phyloP scores from a whole-genome alignment of 371 early-diverging fungal species.

The Catenaria anguillulae region DNA sequence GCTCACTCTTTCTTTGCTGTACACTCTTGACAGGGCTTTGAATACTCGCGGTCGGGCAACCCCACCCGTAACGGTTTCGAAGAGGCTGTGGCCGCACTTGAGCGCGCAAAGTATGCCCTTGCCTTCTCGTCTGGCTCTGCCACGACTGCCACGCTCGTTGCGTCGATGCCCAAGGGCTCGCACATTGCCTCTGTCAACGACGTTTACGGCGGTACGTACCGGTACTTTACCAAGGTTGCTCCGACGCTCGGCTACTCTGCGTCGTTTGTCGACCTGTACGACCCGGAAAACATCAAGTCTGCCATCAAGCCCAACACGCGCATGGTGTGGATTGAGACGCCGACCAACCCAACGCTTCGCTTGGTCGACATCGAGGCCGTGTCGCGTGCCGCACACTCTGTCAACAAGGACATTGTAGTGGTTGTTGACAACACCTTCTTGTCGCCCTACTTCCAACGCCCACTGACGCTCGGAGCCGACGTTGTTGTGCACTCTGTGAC shows the following conservation, averaged over 20 bases:
- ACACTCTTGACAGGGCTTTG: too few relatives aligned
- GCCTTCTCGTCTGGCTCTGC: conserved; percentile 93
- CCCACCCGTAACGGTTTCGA: conserved; percentile 86
- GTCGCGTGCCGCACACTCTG: conserved; percentile 58
- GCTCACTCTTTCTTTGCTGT: too few relatives aligned
- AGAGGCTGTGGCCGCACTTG: conserved; percentile 76
- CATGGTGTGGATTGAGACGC: conserved; percentile 89
- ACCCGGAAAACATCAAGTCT: conserved; percentile 51
- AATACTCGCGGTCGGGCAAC: conserved; percentile 91
- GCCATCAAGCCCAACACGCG: conserved; percentile 55
- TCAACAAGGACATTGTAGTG: conserved; percentile 46
- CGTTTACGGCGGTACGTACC: conserved; percentile 94
- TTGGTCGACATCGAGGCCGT: conserved; percentile 82
- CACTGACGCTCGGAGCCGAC: conserved; percentile 82
- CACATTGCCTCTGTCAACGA: conserved; percentile 88
- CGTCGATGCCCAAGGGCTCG: conserved; percentile 51
- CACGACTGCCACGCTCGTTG: conserved; percentile 74
- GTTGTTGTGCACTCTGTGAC: conserved; percentile 94
- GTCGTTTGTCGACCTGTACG: conserved; percentile 74
- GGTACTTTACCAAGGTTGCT: conserved; percentile 91
- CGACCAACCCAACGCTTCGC: conserved; percentile 91
- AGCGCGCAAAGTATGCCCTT: conserved; percentile 68
- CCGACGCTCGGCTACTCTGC: conserved; percentile 46
- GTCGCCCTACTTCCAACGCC: conserved; percentile 90
- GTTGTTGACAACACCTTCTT: conserved; percentile 99